Base-by-base conservation (phyloP, 208 protist species). In the Trypanosomatidae sp. region DNA sequence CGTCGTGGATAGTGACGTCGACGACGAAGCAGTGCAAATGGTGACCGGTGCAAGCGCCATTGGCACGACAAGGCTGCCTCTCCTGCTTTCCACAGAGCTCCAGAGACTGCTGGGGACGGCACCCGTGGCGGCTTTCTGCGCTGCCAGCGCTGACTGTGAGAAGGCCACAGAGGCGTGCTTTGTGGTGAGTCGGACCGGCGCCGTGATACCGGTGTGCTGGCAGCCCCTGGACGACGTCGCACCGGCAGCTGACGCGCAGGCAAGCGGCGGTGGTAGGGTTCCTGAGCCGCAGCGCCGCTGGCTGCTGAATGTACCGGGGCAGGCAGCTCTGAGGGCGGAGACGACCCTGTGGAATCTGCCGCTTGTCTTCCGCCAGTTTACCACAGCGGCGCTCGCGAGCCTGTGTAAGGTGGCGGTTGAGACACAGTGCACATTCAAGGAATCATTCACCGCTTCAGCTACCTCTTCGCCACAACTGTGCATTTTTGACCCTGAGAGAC, bases 341-440 rank as follows among this genome's bases (percentile, higher is more conserved):
- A 46, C 17, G 4, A 53, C 68, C 9, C 68, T 72, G 41, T 41
- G 6, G 10, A 60, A 76, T 17, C 74, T 86, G 47, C 82, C 82
- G n/a, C 58, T 86, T 13, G 60, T 76, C 10, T 86, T 86, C 52
- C 71, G 66, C 10, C 82, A 86, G 70, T 77, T 65, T 53, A 77
- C 78, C 0, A 19, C 70, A 2, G 43, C 28, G 7, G 78, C 66
- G 30, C 53, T 86, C 30, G 28, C 71, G 12, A 39, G 19, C 41
- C 22, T 83, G 43, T 86, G 70, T 25, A 56, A 39, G 47, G 47
- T 72, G 15, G 74, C 79, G 7, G 60, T 79, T 46, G 33, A 66
- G 67, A 56, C 39, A 15, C 39, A 66, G 28, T 75, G 73, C 43
- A 7, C 17, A 2, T 28, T 80, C 4, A 39, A 17, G 10, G 53